Conservation (phyloP, 2,329 filamentous ascomycete genomes). For the Nectriaceae sp. region DNA sequence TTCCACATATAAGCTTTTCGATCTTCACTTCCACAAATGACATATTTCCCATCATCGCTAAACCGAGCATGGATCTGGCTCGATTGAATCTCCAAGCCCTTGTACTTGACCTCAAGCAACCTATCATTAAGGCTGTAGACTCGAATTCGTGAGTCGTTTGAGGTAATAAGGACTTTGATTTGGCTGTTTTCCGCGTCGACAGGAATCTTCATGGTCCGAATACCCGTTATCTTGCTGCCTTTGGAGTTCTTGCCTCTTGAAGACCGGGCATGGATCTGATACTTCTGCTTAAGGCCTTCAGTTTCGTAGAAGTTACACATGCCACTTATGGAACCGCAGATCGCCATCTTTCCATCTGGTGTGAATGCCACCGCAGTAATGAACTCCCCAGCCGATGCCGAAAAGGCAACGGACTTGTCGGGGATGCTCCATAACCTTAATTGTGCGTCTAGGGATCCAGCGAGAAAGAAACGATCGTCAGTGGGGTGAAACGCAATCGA, state of each 20-base stretch:
- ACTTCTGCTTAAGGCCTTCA: conserved; percentile 79
- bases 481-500: conserved; percentile 92
- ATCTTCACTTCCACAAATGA: conserved; percentile 94
- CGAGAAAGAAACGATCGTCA: conserved; percentile 95
- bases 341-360: conserved; percentile 85
- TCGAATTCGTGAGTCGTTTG: conserved; percentile 90
- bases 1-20: conserved; percentile 90
- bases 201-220: conserved; percentile 70
- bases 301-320: conserved; percentile 91
- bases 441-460: conserved; percentile 87
- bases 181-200: conserved; percentile 54
- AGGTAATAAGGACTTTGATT: conserved; percentile 84
- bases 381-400: conserved; percentile 76
- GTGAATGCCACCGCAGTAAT: conserved; percentile 94
- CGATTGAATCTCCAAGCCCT: conserved; percentile 85
- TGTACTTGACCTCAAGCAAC: conserved; percentile 83
- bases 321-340: conserved; percentile 85
- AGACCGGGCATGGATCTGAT: conserved; percentile 91
- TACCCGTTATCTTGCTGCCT: conserved; percentile 95
- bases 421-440: conserved; percentile 95
- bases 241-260: conserved; percentile 91
- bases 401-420: conserved; percentile 89
- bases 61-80: conserved; percentile 91
- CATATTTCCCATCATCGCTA: conserved; percentile 81
- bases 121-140: conserved; percentile 89